Evolutionary conservation across 2,329 filamentous ascomycete species (phyloP).

Genomic region (Sphaerulina musiva): DNA sequence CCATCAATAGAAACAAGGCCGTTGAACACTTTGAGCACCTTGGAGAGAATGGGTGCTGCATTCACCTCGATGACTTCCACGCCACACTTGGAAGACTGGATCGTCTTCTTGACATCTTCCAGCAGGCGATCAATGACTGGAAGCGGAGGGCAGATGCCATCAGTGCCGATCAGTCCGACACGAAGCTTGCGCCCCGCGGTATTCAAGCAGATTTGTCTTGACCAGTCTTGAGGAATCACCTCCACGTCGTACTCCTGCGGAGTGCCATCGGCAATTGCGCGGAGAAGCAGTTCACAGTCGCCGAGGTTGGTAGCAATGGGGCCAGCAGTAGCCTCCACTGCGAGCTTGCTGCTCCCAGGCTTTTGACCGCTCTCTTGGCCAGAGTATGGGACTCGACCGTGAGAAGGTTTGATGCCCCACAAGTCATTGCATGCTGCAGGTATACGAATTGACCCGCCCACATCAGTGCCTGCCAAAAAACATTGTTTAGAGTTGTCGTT

Average conservation of each 20-base stretch:
- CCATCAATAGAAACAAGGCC: conserved; percentile 55
- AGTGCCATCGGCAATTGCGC: conserved; percentile 47
- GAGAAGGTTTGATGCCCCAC: conserved; percentile 44
- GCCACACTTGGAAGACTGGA: conserved; percentile 33
- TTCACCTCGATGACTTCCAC: conserved; percentile 56
- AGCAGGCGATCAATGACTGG: conserved; percentile 46
- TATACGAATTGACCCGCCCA: conserved; percentile 45
- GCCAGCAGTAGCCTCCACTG: conserved; percentile 41
- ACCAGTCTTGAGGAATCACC: conserved; percentile 38
- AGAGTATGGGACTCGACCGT: conserved; percentile 46
- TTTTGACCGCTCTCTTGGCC: conserved; percentile 46
- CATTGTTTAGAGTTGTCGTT: background rate
- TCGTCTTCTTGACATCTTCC: conserved; percentile 39
- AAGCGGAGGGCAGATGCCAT: conserved; percentile 47
- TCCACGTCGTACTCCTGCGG: conserved; percentile 47
- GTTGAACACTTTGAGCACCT: conserved; percentile 52
- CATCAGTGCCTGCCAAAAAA: conserved; percentile 43
- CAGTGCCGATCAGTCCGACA: conserved; percentile 46
- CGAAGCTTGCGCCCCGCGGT: conserved; percentile 29
- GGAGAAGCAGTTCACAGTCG: conserved; percentile 50
- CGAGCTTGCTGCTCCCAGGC: conserved; percentile 43
- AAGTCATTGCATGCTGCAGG: conserved; percentile 47
- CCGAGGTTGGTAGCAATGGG: conserved; percentile 44
- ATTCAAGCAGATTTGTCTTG: conserved; percentile 20
- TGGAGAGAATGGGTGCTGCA: conserved; percentile 46